These are phyloP conservation scores for Trichosporon sp. DNA, from an alignment of 1,284 basidiomycete genomes.

Conservation along the genomic window DNA sequence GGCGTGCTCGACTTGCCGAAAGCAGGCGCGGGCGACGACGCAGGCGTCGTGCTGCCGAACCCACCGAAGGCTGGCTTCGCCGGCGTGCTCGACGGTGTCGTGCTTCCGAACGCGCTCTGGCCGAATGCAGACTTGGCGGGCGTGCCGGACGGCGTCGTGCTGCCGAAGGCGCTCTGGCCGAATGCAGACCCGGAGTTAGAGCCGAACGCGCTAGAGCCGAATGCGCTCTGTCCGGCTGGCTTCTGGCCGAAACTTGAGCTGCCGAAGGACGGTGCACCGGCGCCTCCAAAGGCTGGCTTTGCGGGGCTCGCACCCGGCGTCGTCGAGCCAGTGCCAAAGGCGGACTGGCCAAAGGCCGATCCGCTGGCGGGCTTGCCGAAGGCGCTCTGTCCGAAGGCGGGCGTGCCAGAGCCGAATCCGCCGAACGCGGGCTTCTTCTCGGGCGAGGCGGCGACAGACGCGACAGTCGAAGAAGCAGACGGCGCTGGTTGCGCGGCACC, in stretches of 20 bases:
- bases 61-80: constrained; percentile 16
- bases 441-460: neutral
- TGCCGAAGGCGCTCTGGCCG: constrained; percentile 14
- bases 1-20: constrained; percentile 18
- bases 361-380: neutral
- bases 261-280: constrained; percentile 18
- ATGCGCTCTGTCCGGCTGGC: constrained; percentile 11
- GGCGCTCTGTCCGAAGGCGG: neutral
- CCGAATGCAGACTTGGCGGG: constrained; percentile 19
- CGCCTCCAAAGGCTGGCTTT: constrained; percentile 2
- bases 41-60: constrained; percentile 10
- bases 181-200: constrained; percentile 17
- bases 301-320: constrained; percentile 1
- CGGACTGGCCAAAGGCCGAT: constrained; percentile 20
- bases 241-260: constrained; percentile 25
- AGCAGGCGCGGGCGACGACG: constrained; percentile 3
- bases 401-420: neutral
- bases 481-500: constrained; percentile 9
- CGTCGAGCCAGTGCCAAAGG: constrained; percentile 8
- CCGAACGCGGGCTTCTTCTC: constrained; percentile 15
- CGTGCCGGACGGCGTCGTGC: constrained; percentile 20
- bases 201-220: constrained; percentile 29
- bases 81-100: constrained; percentile 19
- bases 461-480: neutral
- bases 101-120: constrained; percentile 7